Conservation (phyloP, 2,329 filamentous ascomycete genomes). For the Colletotrichum siamense region DNA sequence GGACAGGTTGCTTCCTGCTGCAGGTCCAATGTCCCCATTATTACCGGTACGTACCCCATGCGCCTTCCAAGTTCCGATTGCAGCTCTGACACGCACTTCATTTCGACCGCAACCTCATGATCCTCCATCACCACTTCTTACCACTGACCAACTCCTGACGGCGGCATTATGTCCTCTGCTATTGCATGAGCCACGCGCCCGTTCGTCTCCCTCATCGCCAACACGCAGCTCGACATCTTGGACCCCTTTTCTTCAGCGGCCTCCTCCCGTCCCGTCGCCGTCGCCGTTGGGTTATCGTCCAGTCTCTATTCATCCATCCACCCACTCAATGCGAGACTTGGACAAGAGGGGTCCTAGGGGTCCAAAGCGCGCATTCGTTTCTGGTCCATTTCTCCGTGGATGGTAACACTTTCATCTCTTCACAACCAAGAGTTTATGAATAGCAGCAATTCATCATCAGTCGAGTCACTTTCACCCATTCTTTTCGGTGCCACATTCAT, state of each 20-base stretch:
- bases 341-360: not conserved
- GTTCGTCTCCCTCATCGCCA: not conserved
- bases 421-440: not conserved
- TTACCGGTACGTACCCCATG: not conserved
- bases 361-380: not conserved
- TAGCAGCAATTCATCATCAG: not conserved
- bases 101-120: not conserved
- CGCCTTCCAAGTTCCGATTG: conserved; percentile 14
- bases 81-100: conserved; percentile 3
- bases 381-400: not conserved
- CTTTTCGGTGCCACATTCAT: not conserved
- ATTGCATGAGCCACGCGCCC: not conserved
- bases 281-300: not conserved
- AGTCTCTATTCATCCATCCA: not conserved
- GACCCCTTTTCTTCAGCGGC: not conserved
- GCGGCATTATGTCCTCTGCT: not conserved
- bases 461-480: not conserved
- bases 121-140: not conserved
- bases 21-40: not conserved
- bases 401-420: not conserved
- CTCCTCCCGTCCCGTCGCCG: not conserved
- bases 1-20: not conserved
- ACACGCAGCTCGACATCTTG: not conserved
- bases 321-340: not conserved
- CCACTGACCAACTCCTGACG: not conserved